These are phyloP conservation scores for Pseudogymnoascus sp. DNA, from an alignment of 2,329 filamentous ascomycete species.

Conservation along the genomic window DNA sequence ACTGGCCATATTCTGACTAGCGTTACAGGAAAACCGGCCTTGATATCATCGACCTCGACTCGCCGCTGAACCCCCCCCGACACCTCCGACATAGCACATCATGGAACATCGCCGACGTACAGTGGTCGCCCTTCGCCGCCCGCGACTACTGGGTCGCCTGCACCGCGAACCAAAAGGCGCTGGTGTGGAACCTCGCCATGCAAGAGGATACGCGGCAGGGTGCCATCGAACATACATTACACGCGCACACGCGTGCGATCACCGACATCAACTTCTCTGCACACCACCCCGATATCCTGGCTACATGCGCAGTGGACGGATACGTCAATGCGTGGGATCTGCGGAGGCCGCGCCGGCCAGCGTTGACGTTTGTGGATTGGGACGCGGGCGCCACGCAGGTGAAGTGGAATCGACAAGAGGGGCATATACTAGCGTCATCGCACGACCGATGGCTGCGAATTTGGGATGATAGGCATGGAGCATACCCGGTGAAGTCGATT, in stretches of 20 bases:
- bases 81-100: slow-evolving; percentile 77
- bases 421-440: slow-evolving; percentile 81
- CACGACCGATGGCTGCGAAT: slow-evolving; percentile 83
- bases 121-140: slow-evolving; percentile 89
- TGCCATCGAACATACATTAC: slow-evolving; percentile 77
- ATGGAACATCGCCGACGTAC: slow-evolving; percentile 94
- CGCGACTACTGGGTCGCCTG: slow-evolving; percentile 91
- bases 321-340: slow-evolving; percentile 92
- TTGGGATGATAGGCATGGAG: slow-evolving; percentile 79
- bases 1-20: not conserved
- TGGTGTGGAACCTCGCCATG: slow-evolving; percentile 87
- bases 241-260: slow-evolving; percentile 79
- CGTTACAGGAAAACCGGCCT: slow-evolving; percentile 59
- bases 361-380: slow-evolving; percentile 82
- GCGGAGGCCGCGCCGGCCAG: slow-evolving; percentile 62
- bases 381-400: slow-evolving; percentile 90
- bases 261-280: slow-evolving; percentile 96
- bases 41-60: slow-evolving; percentile 86
- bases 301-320: slow-evolving; percentile 86
- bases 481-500: slow-evolving; percentile 72
- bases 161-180: slow-evolving; percentile 86
- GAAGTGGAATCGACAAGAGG: slow-evolving; percentile 84
- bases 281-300: slow-evolving; percentile 79
- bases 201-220: slow-evolving; percentile 55
- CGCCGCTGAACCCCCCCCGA: slow-evolving; percentile 76